Evolutionary conservation across 2,329 filamentous ascomycete genomes (phyloP).

Genomic region (Arthrobotrys megalospora): DNA sequence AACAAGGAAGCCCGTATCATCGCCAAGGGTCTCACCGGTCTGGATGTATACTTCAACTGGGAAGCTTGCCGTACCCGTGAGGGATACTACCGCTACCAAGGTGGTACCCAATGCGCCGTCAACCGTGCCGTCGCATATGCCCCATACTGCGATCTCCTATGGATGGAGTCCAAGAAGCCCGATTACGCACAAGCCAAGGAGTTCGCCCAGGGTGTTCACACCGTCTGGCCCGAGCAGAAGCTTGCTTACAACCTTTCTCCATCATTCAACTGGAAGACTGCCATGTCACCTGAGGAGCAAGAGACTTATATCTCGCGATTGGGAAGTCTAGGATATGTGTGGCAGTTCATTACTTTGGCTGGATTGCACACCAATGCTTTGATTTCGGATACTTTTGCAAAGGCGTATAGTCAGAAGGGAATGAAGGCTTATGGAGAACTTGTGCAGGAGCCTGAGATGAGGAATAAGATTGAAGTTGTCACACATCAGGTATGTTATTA

Average conservation of each 20-base stretch:
- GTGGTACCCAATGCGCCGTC: constrained; percentile 90
- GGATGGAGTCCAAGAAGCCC: constrained; percentile 99
- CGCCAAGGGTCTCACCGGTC: constrained; percentile 81
- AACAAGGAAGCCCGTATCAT: constrained; percentile 85
- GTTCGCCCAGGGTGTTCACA: constrained; percentile 93
- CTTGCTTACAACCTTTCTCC: constrained; percentile 98
- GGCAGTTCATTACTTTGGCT: constrained; percentile 99
- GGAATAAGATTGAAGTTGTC: constrained; percentile 89
- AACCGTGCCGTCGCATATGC: constrained; percentile 93
- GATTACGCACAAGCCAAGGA: constrained; percentile 92
- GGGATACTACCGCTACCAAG: constrained; percentile 93
- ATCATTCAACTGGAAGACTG: constrained; percentile 99
- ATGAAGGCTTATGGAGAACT: constrained; percentile 98
- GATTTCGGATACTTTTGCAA: constrained; percentile 89
- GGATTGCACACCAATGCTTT: constrained; percentile 96
- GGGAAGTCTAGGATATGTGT: constrained; percentile 91
- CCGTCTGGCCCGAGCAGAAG: constrained; percentile 95
- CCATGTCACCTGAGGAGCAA: constrained; percentile 83
- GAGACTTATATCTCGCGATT: constrained; percentile 97
- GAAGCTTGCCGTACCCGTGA: constrained; percentile 92
- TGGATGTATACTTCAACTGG: constrained; percentile 94
- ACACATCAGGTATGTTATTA: constrained; percentile 79
- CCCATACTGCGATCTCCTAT: constrained; percentile 94
- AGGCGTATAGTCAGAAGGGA: constrained; percentile 82
- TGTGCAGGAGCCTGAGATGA: constrained; percentile 98